Percentiles rank a stretch among this genome's conserved stretches.
phyloP scores from a whole-genome alignment of 495 filamentous ascomycete genomes.

The Penicillium crystallinum region DNA sequence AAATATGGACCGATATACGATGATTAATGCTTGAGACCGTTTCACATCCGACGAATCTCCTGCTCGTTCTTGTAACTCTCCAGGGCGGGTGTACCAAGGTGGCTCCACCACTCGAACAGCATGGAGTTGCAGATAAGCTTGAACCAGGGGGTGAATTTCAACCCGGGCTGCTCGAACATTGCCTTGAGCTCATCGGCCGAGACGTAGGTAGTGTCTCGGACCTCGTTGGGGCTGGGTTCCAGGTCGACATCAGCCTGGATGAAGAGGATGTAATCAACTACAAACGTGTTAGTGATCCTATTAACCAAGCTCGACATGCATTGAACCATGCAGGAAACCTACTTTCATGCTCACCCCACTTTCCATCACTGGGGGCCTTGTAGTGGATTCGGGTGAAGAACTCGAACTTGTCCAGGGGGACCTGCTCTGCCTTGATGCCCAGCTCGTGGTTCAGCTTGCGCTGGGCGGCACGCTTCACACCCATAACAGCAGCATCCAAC shows the following conservation, averaged over 20 bases:
- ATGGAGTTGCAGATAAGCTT: constrained; percentile 97
- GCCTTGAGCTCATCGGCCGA: constrained; percentile 73
- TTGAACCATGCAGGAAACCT: constrained; percentile 28
- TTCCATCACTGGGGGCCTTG: constrained; percentile 91
- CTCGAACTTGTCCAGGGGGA: constrained; percentile 85
- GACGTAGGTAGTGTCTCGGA: constrained; percentile 75
- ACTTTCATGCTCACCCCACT: constrained; percentile 99
- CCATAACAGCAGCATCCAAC: constrained; percentile 70
- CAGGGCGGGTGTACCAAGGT: constrained; percentile 67
- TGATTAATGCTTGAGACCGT: not conserved
- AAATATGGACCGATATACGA: not conserved
- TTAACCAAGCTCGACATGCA: not conserved
- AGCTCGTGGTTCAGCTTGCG: constrained; percentile 92
- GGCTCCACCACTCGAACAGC: constrained; percentile 98
- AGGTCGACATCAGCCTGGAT: constrained; percentile 91
- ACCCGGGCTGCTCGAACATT: constrained; percentile 72
- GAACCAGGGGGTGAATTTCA: constrained; percentile 98
- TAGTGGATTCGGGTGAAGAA: constrained; percentile 98
- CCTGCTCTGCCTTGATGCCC: constrained; percentile 83
- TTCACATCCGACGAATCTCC: constrained; percentile 81
- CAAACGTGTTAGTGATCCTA: constrained; percentile 6
- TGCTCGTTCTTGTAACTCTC: constrained; percentile 83
- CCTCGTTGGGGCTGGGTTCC: constrained; percentile 79
- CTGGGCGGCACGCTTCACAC: constrained; percentile 85
- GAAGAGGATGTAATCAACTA: constrained; percentile 99